Evolutionary conservation across 176 grass and related monocot genomes (phyloP), one percentile per base, ranked within the genome.

Genomic region (Hordeum vulgare): DNA sequence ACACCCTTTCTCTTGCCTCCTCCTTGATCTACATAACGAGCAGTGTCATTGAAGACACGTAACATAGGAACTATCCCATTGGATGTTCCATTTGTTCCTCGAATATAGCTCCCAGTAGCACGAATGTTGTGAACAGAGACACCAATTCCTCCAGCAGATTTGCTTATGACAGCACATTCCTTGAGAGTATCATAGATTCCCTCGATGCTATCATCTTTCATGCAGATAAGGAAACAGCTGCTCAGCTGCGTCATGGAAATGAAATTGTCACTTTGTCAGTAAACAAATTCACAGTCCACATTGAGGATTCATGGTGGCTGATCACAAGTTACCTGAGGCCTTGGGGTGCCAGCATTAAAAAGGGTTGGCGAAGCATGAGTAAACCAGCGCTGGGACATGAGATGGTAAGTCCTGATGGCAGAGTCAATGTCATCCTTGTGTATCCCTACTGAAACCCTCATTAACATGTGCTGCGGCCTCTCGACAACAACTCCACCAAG

Each of bases 121-220:
- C 93, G 91, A 36, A 98, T 95, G 25, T 92, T 95, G 64, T 98
- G 96, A 80, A 95, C 83, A 17, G 91, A 98, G 18, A 98, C 93
- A 39, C 96, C 93, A 85, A 98, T 98, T 85, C 96, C 96, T 49
- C 96, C 96, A 66, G 96, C 96, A 42, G 93, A 98, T 84, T 98
- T 98, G 77, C 93, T 95, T 37, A 98, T 98, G 8, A 92, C 87
- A 57, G 96, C 96, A 83, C 96, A 98, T 75, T 98, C 96, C 68
- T 95, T 95, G 37, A 98, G 71, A 27, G 96, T 98, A 36, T 98
- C 96, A 90, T 98, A 98, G 39, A 98, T 95, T 21, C 96, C 96
- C 87, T 98, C 96, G 0, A 98, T 98, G 83, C 93, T 93, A 54
- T 98, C 96, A 34, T 98, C 96, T 91, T 95, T 98, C 96, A 98